Base-by-base conservation (phyloP, 2,329 filamentous ascomycete genomes). In the Septoria petroselini region DNA sequence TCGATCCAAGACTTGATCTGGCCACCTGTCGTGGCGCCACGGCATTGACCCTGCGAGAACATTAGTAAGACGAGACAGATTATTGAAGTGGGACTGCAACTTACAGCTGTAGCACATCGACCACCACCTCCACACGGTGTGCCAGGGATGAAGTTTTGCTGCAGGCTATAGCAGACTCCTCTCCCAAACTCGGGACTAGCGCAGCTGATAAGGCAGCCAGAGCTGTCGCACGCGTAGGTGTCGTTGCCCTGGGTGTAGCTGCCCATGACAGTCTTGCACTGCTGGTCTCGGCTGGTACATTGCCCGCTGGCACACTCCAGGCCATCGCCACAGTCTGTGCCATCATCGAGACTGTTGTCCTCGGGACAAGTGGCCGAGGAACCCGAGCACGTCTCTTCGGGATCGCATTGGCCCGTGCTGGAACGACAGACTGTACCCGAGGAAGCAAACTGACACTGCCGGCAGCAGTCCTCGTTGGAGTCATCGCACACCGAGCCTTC, bases 131-230 rank as follows among this genome's bases (percentile, higher is more conserved):
- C 78, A 66, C 93, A 98, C 1, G 80, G 73, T 1, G 93, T 97
- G 14, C 93, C 93, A 65, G 98, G 93, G 23, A 97, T 75, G 71
- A 95, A 97, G 71, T 94, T 93, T 67, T 96, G 90, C 66, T 88
- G 84, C 72, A 94, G 80, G 17, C 79, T 79, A 53, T 86, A 84
- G 69, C 89, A 95, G 6, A 78, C 76, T 50, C 80, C 79, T 4
- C 73, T 56, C 6, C 81, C 81, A 50, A 91, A 84, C 49, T 81
- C 74, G 3, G 88, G 82, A 18, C 84, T 85, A 2, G 79, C 77
- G 69, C 93, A 98, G 41, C 83, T 83, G 42, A 97, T 74, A 55
- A 80, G 76, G 70, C 93, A 98, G 41, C 82, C 84, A 29, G 78
- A 77, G 46, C 73, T 75, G 57, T 85, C 82, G 70, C 93, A 98